These are phyloP conservation scores for Paecilomyces niveus DNA, from an alignment of 2,329 filamentous ascomycete genomes.

Conservation along the genomic window DNA sequence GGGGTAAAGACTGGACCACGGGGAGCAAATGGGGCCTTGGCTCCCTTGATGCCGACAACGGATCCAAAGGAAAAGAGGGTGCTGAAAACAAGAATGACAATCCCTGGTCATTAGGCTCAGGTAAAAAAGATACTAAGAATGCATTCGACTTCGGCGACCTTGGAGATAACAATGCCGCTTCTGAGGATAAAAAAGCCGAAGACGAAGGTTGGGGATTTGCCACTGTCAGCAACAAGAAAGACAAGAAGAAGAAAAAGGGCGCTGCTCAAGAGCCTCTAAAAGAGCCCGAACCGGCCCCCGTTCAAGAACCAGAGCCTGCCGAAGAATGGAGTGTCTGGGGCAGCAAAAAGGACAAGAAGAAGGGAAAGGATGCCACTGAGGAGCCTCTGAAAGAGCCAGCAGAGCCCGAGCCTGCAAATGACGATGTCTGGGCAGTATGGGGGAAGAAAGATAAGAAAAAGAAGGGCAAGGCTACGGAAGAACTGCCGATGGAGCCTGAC, in stretches of 20 bases:
- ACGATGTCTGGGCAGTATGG: slow-evolving; percentile 10
- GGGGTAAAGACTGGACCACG: slow-evolving; percentile 56
- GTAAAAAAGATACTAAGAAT: slow-evolving; percentile 28
- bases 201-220: slow-evolving; percentile 33
- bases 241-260: slow-evolving; percentile 42
- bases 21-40: slow-evolving; percentile 42
- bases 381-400: slow-evolving; percentile 6
- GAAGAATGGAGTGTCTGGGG: slow-evolving; percentile 9
- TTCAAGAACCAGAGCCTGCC: slow-evolving; percentile 2
- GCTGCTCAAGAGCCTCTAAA: slow-evolving; percentile 4
- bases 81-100: slow-evolving; percentile 25
- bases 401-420: slow-evolving; percentile 2
- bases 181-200: slow-evolving; percentile 32
- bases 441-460: slow-evolving; percentile 25
- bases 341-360: slow-evolving; percentile 39
- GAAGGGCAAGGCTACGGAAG: slow-evolving; percentile 6
- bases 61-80: slow-evolving; percentile 21
- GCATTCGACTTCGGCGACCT: slow-evolving; percentile 40
- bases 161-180: slow-evolving; percentile 38
- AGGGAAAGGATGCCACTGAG: slow-evolving; percentile 28
- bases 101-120: slow-evolving; percentile 32
- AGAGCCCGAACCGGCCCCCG: slow-evolving; percentile 16
- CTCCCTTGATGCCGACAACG: slow-evolving; percentile 22
- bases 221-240: slow-evolving; percentile 31
- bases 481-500: neutral